phyloP scores from a whole-genome alignment of 306 rosid species.

The Chamaecrista fasciculata region DNA sequence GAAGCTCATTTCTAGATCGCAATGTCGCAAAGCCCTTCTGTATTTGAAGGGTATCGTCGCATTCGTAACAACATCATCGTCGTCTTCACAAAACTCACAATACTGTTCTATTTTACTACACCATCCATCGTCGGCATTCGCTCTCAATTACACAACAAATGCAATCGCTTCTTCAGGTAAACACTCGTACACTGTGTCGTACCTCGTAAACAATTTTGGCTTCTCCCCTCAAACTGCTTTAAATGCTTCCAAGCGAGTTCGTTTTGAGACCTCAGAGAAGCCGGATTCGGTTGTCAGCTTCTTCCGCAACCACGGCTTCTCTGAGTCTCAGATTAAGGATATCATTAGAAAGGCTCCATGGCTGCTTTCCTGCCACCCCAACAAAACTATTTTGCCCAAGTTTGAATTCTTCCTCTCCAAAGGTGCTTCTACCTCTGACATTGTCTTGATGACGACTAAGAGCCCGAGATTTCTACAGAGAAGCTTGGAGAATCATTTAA shows the following conservation, averaged over 20 bases:
- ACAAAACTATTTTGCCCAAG: constrained; percentile 20
- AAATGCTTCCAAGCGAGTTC: constrained; percentile 24
- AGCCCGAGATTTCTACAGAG: background rate
- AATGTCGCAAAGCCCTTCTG: background rate
- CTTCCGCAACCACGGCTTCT: constrained; percentile 5
- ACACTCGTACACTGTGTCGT: constrained; percentile 31
- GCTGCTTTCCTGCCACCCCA: constrained; percentile 4
- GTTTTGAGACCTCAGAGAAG: constrained; percentile 26
- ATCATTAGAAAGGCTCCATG: background rate
- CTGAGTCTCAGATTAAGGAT: background rate
- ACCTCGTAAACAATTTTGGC: constrained; percentile 34
- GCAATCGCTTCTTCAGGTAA: constrained; percentile 16
- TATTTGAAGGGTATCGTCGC: background rate
- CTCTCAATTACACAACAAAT: background rate
- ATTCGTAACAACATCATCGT: background rate
- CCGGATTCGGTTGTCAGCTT: constrained; percentile 31
- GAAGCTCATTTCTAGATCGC: background rate
- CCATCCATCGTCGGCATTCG: background rate
- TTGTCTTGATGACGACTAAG: background rate
- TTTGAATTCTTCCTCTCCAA: constrained; percentile 30
- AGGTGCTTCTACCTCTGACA: constrained; percentile 25
- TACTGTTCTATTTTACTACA: background rate
- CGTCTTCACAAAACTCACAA: constrained; percentile 10
- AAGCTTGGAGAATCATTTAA: background rate
- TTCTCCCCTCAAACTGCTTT: constrained; percentile 37